These are phyloP conservation scores for Yamadazyma trypodendri DNA, from an alignment of 1,139 yeast genomes.

Conservation along the genomic window DNA sequence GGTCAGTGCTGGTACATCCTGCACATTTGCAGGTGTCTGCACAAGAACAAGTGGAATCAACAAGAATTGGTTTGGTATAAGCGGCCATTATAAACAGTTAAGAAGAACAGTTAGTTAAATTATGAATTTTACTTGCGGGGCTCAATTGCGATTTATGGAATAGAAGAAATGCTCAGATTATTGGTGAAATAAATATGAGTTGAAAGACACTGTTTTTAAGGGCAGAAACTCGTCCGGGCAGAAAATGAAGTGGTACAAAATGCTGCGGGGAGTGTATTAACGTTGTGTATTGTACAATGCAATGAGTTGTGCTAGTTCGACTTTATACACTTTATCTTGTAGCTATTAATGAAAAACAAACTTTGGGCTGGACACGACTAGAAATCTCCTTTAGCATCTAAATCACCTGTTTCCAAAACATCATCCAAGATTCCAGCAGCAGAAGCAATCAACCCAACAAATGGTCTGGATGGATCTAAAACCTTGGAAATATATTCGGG, in stretches of 20 bases:
- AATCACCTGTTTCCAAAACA: slow-evolving; percentile 48
- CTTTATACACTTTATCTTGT: slow-evolving; percentile 4
- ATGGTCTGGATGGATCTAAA: slow-evolving; percentile 93
- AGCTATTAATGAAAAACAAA: neutral
- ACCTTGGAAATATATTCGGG: slow-evolving; percentile 97
- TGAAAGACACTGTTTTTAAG: too few species aligned
- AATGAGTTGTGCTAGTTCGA: slow-evolving; percentile 1
- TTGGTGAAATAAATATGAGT: too few species aligned
- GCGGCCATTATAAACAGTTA: slow-evolving; percentile 14
- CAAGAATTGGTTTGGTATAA: slow-evolving; percentile 15
- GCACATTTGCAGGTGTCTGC: slow-evolving; percentile 15
- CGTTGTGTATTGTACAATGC: slow-evolving; percentile 3
- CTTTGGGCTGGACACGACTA: slow-evolving; percentile 11
- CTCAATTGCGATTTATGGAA: neutral
- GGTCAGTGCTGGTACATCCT: slow-evolving; percentile 8
- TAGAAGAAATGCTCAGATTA: neutral
- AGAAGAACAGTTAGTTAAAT: neutral
- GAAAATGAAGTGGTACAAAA: too few species aligned
- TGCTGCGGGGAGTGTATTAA: too few species aligned
- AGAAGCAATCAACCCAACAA: slow-evolving; percentile 94
- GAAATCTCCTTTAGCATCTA: slow-evolving; percentile 47
- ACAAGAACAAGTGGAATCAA: slow-evolving; percentile 16
- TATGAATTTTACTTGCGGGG: neutral
- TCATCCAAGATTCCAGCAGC: slow-evolving; percentile 75
- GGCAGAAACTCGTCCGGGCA: too few species aligned